Base-by-base conservation (phyloP, 768 basidiomycete species). In the Candolleomyces aberdarensis region DNA sequence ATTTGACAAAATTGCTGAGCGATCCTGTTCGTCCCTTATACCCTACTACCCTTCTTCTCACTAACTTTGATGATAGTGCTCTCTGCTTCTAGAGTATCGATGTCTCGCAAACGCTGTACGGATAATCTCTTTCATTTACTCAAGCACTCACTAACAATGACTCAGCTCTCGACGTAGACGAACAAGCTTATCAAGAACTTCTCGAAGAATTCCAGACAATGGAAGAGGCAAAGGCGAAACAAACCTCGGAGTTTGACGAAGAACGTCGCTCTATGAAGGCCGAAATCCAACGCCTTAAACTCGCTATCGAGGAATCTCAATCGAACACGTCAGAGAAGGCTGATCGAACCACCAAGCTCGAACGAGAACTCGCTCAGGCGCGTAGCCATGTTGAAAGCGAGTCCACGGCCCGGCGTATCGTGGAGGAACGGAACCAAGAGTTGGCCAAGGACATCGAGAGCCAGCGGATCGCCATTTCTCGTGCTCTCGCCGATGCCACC, bases 1-100 rank as follows among this genome's bases (percentile, higher is more conserved):
- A 1, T 95, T 97, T 67, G 94, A 96, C 66, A 83, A 86, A 63
- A 88, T 96, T 66, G 89, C 91, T 3, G 92, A 95, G 70, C 84
- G 89, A 51, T 92, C 91, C 61, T 72, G 94, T 94, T 70, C 59
- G 91, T 80, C 22, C 66, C 62, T 47, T 7, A 17, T 41, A 31
- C 49, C 49, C 60, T 53, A 51, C 55, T 48, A 36, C 48, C 36
- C 55, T 41, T 31, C 65, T 39, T 26, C 36, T 58, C 40, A n/a
- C 48, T 56, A 43, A 59, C 47, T 13, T 60, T 51, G 57, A 61
- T 5, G 58, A 32, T 56, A 93, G 92, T 94, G 40, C 79, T 93
- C 43, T 93, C 92, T 15, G 80, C 87, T 46, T 92, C 92, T 15
- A 78, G 91, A 31, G 67, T 92, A 56, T 82, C 85, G 13, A 77